phyloP scores from a whole-genome alignment of 257 asterid genomes.

The Jaltomata sinuosa region DNA sequence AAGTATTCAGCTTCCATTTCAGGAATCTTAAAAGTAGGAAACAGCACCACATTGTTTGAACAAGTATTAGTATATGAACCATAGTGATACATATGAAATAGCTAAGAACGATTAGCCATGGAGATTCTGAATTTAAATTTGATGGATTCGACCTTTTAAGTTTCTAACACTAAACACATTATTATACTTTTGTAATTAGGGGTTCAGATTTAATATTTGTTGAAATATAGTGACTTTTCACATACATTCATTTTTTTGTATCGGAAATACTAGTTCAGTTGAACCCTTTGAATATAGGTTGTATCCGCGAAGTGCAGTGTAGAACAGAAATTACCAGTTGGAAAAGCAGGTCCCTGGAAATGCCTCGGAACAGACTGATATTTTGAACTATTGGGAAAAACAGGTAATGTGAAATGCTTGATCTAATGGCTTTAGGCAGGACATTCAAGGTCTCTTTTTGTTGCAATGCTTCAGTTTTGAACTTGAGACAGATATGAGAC shows the following conservation, averaged over 20 bases:
- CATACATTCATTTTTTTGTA: background rate
- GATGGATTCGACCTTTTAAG: too few species aligned
- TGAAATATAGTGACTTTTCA: background rate
- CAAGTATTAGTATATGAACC: background rate
- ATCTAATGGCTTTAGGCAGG: slow-evolving; percentile 73
- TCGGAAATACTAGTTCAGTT: background rate
- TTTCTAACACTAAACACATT: too few species aligned
- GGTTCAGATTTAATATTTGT: too few species aligned
- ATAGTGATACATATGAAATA: too few species aligned
- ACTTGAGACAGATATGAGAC: slow-evolving; percentile 73
- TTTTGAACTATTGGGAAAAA: slow-evolving; percentile 60
- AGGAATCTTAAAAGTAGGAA: slow-evolving; percentile 39
- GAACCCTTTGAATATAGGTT: background rate
- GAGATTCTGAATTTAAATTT: too few species aligned
- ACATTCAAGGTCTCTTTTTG: slow-evolving; percentile 63
- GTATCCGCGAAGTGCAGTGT: background rate
- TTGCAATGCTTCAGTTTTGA: slow-evolving; percentile 77
- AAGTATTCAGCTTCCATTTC: slow-evolving; percentile 83
- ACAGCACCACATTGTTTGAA: background rate
- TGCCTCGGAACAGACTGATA: slow-evolving; percentile 59
- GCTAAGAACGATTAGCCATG: too few species aligned
- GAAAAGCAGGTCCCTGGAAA: slow-evolving; percentile 60
- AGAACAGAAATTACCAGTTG: slow-evolving; percentile 50
- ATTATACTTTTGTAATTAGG: too few species aligned
- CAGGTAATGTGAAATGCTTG: slow-evolving; percentile 57